A percentile compares a stretch with the other conserved stretches of the same genome.
phyloP scores from a whole-genome alignment of 2,329 filamentous ascomycete genomes.

The Talaromyces sp. region DNA sequence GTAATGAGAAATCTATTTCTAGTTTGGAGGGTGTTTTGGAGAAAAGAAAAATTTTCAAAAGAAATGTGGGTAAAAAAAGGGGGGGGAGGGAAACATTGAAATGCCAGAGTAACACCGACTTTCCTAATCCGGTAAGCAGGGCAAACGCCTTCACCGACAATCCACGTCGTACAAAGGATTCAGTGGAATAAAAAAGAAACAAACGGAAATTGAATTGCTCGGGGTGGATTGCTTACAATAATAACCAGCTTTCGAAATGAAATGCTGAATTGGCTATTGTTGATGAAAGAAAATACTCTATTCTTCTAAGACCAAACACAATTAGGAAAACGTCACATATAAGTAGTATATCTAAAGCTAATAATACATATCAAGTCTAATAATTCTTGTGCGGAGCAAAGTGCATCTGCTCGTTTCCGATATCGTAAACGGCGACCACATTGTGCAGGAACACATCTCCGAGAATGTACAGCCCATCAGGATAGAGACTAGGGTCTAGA shows the following conservation, averaged over 20 bases:
- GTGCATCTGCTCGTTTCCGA: neutral
- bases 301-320: neutral
- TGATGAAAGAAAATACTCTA: neutral
- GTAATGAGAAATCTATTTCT: too few species aligned
- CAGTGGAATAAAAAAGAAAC: neutral
- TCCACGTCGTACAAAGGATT: neutral
- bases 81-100: too few species aligned
- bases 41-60: too few species aligned
- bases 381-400: neutral
- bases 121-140: neutral
- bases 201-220: neutral
- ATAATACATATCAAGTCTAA: neutral
- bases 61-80: too few species aligned
- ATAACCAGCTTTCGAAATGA: neutral
- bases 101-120: too few species aligned
- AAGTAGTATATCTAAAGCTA: neutral
- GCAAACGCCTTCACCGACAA: neutral
- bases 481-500: neutral
- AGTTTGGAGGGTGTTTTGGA: too few species aligned
- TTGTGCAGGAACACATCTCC: constrained; percentile 2
- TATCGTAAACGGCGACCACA: neutral
- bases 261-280: neutral
- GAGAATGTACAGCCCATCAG: neutral
- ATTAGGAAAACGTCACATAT: neutral
- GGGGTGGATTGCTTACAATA: neutral